Evolutionary conservation across 805 yeast species (phyloP).

Genomic region (Debaryomyces maramus): DNA sequence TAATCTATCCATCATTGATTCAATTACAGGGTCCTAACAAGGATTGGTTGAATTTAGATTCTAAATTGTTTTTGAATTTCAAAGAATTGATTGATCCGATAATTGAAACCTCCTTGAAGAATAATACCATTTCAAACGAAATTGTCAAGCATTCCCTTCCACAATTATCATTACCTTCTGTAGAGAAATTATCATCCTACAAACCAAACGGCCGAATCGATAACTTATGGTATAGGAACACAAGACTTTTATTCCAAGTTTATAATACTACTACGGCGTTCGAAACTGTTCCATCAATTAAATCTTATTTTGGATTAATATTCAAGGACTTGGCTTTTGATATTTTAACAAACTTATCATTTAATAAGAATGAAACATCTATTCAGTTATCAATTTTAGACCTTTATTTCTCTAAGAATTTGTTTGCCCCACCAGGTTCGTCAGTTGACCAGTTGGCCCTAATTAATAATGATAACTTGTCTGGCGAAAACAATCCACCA

Average conservation of each 20-base stretch:
- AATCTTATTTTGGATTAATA: constrained; percentile 48
- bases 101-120: constrained; percentile 30
- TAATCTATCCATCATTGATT: constrained; percentile 51
- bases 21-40: constrained; percentile 35
- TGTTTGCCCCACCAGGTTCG: constrained; percentile 60
- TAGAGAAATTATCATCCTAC: constrained; percentile 17
- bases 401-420: constrained; percentile 61
- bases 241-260: constrained; percentile 61
- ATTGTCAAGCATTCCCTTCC: constrained; percentile 43
- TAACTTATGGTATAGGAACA: constrained; percentile 58
- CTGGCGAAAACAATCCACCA: constrained; percentile 41
- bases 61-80: constrained; percentile 33
- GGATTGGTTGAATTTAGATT: constrained; percentile 40
- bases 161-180: constrained; percentile 34
- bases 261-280: constrained; percentile 55
- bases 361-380: constrained; percentile 84
- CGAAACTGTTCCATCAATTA: constrained; percentile 53
- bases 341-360: constrained; percentile 75
- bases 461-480: constrained; percentile 41
- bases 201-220: constrained; percentile 46
- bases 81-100: constrained; percentile 32
- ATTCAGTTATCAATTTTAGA: constrained; percentile 77
- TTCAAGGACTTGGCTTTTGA: constrained; percentile 77
- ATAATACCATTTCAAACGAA: constrained; percentile 39
- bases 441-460: constrained; percentile 66